Evolutionary conservation across 2,329 filamentous ascomycete genomes (phyloP), one percentile per base, ranked within the genome.

Genomic region (Lasiodiplodia sp.): DNA sequence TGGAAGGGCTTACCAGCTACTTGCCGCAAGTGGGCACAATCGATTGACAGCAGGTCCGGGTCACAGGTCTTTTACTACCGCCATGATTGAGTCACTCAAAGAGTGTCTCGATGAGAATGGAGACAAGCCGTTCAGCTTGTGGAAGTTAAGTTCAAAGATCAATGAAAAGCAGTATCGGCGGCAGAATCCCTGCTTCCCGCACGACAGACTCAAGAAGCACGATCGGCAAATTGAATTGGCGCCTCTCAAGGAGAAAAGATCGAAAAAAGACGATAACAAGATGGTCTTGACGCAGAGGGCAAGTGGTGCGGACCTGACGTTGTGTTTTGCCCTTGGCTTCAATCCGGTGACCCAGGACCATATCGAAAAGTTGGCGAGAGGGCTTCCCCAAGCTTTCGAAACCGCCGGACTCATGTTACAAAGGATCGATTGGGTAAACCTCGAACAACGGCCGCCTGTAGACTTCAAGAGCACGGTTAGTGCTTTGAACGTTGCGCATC

Each of bases 61-160:
- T 5, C 37, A 67, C 2, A 70, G 74, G 16, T 78, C 76, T 0
- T 80, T 79, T 53, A 79, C 78, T 1, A 71, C 77, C n/a, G 77
- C 74, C 2, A 69, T 80, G 28, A 79, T 80, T 23, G 74, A 77
- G 47, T 72, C 74, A 0, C 25, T 78, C 21, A 75, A 72, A 4
- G 66, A 74, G 21, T 71, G 79, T 3, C 67, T 73, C 2, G 12
- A 66, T 4, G 70, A 75, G 3, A 72, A 75, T n/a, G 69, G 70
- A 4, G 18, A 38, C 1, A 4, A 4, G 4, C 73, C 74, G 0
- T 76, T 79, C 66, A 76, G 74, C 1, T 77, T 78, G 0, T 76
- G 74, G 57, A 71, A 75, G 14, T 68, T 80, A 3, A 75, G 73
- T 12, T 70, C 75, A 28, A 70, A 68, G 10, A 78, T 80, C 47